Evolutionary conservation across 495 filamentous ascomycete species (phyloP), one percentile per base, ranked within the genome.

Genomic region (Letharia columbiana): DNA sequence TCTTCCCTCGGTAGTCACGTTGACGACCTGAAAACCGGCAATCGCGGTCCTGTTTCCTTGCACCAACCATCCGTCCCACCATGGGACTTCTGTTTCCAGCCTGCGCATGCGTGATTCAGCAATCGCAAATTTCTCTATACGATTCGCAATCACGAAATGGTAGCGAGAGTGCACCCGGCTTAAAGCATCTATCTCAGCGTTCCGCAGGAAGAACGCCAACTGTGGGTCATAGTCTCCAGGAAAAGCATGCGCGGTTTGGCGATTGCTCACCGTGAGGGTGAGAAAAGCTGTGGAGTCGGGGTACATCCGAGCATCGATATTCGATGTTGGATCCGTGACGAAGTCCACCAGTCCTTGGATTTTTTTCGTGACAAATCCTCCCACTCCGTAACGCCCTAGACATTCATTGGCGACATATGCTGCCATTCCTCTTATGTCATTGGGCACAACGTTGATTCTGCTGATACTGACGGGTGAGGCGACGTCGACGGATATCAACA

Each of bases 371-470:
- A 63, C 47, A 23, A 66, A 67, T 4, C 68, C 68, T n/a, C 64
- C 68, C 12, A 31, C 4, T 39, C 68, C 15, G 12, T 23, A 1
- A 13, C 12, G 4, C 28, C 41, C 37, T 4, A 68, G 18, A 45
- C 67, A 68, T 9, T 23, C 13, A 47, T 4, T 17, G 20, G 31
- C 58, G 33, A 69, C 31, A 35, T 64, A 58, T n/a, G n/a, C 68
- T 44, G 68, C 64, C 64, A 67, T 66, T 41, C 60, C 60, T 15
- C 68, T 41, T 23, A 69, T 49, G 5, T 60, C n/a, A 23, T 69
- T 40, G 28, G 68, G 64, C 12, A 60, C 47, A 31, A 67, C 18
- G 6, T 4, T 20, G 20, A 67, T 52, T 17, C 12, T 50, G 20
- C 39, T 4, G 41, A 63, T 33, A n/a, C 45, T 17, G 44, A 62